phyloP scores from a whole-genome alignment of 345 rosid genomes.

The Melaleuca quinquenervia region DNA sequence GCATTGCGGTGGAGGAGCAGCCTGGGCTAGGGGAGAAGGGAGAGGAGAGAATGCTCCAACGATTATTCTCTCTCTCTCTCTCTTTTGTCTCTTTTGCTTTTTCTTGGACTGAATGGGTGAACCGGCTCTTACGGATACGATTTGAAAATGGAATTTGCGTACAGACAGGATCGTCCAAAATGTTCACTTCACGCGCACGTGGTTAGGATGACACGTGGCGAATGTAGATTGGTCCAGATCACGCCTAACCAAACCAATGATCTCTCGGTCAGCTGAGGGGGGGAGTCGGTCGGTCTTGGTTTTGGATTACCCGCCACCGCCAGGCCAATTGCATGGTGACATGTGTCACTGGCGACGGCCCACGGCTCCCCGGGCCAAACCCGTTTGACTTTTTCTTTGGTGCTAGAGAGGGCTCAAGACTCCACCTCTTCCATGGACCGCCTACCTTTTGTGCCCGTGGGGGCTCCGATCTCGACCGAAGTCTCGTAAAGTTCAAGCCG shows the following conservation, averaged over 20 bases:
- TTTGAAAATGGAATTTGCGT: neutral
- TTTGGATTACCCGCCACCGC: neutral
- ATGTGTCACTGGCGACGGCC: neutral
- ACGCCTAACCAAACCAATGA: neutral
- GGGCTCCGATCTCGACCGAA: neutral
- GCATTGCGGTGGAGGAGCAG: neutral
- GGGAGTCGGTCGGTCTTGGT: neutral
- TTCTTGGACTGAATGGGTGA: neutral
- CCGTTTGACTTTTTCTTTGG: neutral
- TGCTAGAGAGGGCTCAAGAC: neutral
- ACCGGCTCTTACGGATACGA: neutral
- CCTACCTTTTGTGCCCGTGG: neutral
- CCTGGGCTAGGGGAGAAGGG: neutral
- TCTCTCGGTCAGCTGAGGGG: neutral
- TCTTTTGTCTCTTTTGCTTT: too few relatives aligned
- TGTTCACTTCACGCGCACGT: neutral
- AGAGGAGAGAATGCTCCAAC: neutral
- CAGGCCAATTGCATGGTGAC: neutral
- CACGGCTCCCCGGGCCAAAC: neutral
- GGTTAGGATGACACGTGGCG: neutral
- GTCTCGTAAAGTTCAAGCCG: neutral
- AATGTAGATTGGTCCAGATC: neutral
- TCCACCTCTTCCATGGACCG: neutral
- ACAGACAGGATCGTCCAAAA: neutral
- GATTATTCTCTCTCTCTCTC: neutral